These are phyloP conservation scores for Lepidium campestre DNA, from an alignment of 441 rosid species.

Conservation along the genomic window DNA sequence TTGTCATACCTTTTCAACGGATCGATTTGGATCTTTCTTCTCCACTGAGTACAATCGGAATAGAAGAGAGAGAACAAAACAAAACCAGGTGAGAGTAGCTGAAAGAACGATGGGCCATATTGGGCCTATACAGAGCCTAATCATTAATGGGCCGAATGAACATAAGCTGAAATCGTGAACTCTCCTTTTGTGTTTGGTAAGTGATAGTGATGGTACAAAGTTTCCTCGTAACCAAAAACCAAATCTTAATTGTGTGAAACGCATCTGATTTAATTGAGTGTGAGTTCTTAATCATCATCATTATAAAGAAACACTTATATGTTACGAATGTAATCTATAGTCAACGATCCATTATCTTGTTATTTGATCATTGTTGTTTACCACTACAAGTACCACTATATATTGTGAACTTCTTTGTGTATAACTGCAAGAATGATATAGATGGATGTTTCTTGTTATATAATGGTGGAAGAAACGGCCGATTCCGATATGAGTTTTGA, in stretches of 20 bases:
- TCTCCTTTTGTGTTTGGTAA: background rate
- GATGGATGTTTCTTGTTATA: background rate
- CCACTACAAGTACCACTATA: background rate
- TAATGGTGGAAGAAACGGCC: background rate
- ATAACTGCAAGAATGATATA: background rate
- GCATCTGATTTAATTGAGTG: background rate
- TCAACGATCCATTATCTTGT: background rate
- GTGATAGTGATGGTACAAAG: background rate
- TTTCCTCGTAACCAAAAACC: background rate
- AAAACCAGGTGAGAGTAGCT: conserved; percentile 19
- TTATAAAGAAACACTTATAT: background rate
- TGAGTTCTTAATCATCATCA: background rate
- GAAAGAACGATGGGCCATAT: background rate
- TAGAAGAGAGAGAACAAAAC: background rate
- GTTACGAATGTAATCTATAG: background rate
- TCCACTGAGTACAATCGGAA: conserved; percentile 5
- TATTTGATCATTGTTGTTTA: background rate
- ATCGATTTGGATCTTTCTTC: conserved; percentile 25
- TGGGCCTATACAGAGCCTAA: background rate
- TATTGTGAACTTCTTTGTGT: too few relatives aligned
- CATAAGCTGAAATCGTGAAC: too few relatives aligned
- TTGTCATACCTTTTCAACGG: conserved; percentile 21
- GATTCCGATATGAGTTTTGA: background rate
- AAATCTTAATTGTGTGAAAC: background rate
- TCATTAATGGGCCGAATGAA: background rate